Percentiles rank a stretch among this genome's conserved stretches.
Evolutionary conservation across 768 basidiomycete species (phyloP).

Genomic region (Phylloporus arenicola): DNA sequence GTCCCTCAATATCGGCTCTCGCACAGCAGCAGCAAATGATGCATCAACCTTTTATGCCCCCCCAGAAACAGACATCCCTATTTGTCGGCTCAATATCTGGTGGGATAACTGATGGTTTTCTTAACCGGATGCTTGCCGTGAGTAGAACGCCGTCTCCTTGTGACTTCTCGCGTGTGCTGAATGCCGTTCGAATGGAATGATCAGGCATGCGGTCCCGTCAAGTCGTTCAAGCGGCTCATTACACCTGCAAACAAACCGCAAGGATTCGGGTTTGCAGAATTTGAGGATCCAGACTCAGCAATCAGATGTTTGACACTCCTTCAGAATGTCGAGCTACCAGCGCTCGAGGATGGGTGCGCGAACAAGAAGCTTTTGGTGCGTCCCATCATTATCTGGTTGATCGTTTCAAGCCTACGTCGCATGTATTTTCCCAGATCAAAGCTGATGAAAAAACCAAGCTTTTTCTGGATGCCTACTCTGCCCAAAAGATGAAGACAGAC

Average conservation of each 20-base stretch:
- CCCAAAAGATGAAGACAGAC: constrained; percentile 74
- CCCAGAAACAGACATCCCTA: constrained; percentile 70
- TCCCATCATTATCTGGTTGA: constrained; percentile 17
- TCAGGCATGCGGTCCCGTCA: constrained; percentile 86
- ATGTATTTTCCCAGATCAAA: constrained; percentile 59
- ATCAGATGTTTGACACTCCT: constrained; percentile 66
- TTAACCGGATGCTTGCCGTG: constrained; percentile 75
- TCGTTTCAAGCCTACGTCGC: constrained; percentile 38
- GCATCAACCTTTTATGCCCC: constrained; percentile 58
- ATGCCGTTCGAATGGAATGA: neutral
- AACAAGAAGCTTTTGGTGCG: constrained; percentile 69
- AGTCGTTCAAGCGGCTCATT: constrained; percentile 87
- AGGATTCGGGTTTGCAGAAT: constrained; percentile 97
- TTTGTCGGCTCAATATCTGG: constrained; percentile 96
- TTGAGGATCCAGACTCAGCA: constrained; percentile 88
- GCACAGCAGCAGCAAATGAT: constrained; percentile 73
- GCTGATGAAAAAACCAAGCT: constrained; percentile 92
- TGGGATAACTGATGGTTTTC: constrained; percentile 77
- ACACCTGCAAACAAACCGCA: constrained; percentile 92
- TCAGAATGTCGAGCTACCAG: constrained; percentile 59
- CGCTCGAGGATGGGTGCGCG: constrained; percentile 52
- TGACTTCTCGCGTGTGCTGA: neutral
- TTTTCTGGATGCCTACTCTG: constrained; percentile 81
- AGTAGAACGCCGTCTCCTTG: constrained; percentile 22
- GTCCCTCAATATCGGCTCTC: constrained; percentile 87